These are phyloP conservation scores for Casuarina glauca DNA, from an alignment of 306 rosid genomes.

Conservation along the genomic window DNA sequence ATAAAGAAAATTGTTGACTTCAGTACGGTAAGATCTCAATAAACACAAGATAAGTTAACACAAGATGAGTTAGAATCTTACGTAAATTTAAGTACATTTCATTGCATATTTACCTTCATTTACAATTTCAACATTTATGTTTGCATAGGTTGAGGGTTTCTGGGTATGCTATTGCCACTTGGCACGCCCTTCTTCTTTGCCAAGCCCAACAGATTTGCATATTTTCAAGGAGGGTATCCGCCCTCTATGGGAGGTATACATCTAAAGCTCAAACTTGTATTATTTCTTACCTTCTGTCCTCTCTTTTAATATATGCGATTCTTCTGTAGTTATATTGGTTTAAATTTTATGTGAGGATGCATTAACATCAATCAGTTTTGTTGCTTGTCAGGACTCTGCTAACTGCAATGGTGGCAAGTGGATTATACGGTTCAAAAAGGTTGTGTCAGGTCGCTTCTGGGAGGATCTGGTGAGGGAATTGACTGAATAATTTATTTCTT, in stretches of 20 bases:
- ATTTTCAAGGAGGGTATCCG: constrained; percentile 96
- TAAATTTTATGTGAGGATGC: neutral
- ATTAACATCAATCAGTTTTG: neutral
- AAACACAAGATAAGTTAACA: neutral
- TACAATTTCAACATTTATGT: neutral
- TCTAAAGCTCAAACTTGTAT: constrained; percentile 13
- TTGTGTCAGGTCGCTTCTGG: constrained; percentile 89
- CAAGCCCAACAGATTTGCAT: constrained; percentile 94
- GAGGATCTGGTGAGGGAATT: constrained; percentile 77
- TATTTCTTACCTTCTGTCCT: constrained; percentile 12
- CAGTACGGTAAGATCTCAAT: constrained; percentile 60
- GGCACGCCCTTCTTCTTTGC: constrained; percentile 79
- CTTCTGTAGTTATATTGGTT: constrained; percentile 13
- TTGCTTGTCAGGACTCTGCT: constrained; percentile 71
- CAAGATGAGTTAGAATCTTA: neutral
- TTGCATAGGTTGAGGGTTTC: constrained; percentile 78
- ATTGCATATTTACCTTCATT: neutral
- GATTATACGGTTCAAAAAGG: constrained; percentile 88
- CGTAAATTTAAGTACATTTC: constrained; percentile 18
- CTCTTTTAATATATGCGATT: neutral
- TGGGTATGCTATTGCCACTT: constrained; percentile 92
- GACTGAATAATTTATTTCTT: neutral
- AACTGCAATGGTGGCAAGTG: constrained; percentile 97
- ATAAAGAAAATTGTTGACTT: constrained; percentile 87
- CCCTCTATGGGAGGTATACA: constrained; percentile 87